phyloP scores from a whole-genome alignment of 371 early-diverging fungal species.

The Mycotypha africana region DNA sequence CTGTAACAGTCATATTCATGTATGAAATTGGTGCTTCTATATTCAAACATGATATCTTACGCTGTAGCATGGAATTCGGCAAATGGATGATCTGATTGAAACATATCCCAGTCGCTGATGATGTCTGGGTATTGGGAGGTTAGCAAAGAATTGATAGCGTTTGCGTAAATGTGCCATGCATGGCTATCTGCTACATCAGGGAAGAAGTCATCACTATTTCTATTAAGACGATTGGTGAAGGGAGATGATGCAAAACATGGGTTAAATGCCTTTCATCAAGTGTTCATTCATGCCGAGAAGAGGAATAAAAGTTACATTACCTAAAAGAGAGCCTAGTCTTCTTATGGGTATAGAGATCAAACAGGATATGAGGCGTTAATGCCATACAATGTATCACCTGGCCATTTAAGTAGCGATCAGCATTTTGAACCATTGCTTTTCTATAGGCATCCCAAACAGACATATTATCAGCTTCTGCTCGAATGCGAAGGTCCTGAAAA shows the following conservation, averaged over 20 bases:
- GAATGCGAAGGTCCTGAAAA: constrained; percentile 18
- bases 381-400: constrained; percentile 42
- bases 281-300: no score
- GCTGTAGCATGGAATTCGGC: constrained; percentile 39
- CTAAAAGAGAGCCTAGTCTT: neutral
- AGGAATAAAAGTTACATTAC: neutral
- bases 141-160: constrained; percentile 33
- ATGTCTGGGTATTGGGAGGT: constrained; percentile 3
- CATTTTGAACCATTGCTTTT: constrained; percentile 11
- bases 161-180: constrained; percentile 45
- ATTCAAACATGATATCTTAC: no score
- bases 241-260: no score
- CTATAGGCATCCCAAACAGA: constrained; percentile 22
- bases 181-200: constrained; percentile 36
- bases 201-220: constrained; percentile 46
- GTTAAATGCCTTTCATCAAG: no score
- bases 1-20: no score
- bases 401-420: constrained; percentile 2
- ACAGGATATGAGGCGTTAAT: constrained; percentile 23
- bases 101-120: constrained; percentile 51
- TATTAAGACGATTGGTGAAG: no score
- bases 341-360: constrained; percentile 6
- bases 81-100: constrained; percentile 41
- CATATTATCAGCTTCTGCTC: neutral
- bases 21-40: no score